These are phyloP conservation scores for Aspergillus fumigatiaffinis DNA, from an alignment of 2,329 filamentous ascomycete species.

Conservation along the genomic window DNA sequence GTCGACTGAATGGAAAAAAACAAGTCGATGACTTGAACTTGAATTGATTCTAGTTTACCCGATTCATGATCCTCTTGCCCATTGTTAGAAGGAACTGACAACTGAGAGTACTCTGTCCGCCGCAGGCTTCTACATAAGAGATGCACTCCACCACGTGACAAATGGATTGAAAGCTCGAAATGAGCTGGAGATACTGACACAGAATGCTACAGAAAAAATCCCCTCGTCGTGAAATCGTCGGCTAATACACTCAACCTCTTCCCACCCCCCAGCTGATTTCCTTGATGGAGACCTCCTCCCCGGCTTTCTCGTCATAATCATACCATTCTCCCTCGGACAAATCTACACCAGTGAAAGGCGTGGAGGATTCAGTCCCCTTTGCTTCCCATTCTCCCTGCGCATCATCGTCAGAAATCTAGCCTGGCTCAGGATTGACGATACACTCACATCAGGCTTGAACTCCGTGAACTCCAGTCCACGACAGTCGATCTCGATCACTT, in stretches of 20 bases:
- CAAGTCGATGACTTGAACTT: neutral
- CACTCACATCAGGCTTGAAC: slow-evolving; percentile 78
- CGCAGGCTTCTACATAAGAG: neutral
- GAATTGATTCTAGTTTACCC: neutral
- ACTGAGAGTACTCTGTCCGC: neutral
- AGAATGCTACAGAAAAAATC: slow-evolving; percentile 5
- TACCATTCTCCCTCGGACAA: slow-evolving; percentile 92
- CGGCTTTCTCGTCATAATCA: slow-evolving; percentile 92
- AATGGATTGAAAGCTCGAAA: neutral
- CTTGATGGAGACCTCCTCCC: slow-evolving; percentile 88
- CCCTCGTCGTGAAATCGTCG: neutral
- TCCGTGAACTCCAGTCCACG: slow-evolving; percentile 87
- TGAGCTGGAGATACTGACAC: neutral
- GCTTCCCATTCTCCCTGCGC: slow-evolving; percentile 82
- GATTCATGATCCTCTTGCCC: neutral
- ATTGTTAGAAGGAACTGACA: neutral
- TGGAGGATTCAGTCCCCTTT: slow-evolving; percentile 73
- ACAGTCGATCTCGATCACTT: slow-evolving; percentile 88
- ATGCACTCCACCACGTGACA: neutral
- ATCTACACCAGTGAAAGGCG: slow-evolving; percentile 78
- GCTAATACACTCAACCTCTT: slow-evolving; percentile 52
- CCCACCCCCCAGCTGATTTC: slow-evolving; percentile 83
- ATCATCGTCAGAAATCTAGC: slow-evolving; percentile 4
- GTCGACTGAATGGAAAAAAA: neutral
- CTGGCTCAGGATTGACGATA: neutral